phyloP scores from a whole-genome alignment of 139 green algal genomes.

The Chlorella sp. region DNA sequence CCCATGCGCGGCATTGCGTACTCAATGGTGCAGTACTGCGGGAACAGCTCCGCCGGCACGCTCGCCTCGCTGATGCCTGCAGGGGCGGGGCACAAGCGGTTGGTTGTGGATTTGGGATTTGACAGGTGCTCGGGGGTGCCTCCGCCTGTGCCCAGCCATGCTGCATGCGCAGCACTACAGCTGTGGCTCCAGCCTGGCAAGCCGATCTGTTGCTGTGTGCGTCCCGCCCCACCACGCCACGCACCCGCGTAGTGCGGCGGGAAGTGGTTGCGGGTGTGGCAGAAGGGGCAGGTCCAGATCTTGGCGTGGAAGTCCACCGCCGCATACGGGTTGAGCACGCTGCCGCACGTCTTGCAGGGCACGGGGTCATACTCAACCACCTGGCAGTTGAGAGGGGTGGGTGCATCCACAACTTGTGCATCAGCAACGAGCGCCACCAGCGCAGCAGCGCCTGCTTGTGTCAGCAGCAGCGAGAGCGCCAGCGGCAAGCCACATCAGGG shows the following conservation, averaged over 20 bases:
- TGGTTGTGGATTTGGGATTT: too few species aligned
- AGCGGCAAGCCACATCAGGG: too few species aligned
- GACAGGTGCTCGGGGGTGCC: too few species aligned
- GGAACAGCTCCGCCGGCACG: conserved; percentile 97
- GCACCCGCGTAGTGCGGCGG: conserved; percentile 88
- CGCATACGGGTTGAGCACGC: conserved; percentile 95
- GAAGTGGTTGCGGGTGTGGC: conserved; percentile 96
- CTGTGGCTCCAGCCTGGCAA: neutral
- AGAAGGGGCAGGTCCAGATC: conserved; percentile 98
- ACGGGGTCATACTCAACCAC: conserved; percentile 96
- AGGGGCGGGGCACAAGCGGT: too few species aligned
- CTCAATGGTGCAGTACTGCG: conserved; percentile 96
- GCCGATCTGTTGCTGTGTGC: too few species aligned
- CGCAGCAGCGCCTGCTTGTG: too few species aligned
- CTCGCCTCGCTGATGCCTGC: conserved; percentile 77
- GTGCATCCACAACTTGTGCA: too few species aligned
- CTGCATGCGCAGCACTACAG: neutral
- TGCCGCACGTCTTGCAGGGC: conserved; percentile 92
- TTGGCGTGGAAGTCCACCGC: conserved; percentile 91
- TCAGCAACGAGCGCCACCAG: too few species aligned
- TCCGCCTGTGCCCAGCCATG: too few species aligned
- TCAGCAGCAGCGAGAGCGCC: too few species aligned
- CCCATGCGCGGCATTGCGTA: conserved; percentile 84
- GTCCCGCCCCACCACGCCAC: neutral
- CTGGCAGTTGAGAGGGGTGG: conserved; percentile 44